Evolutionary conservation across 1,284 basidiomycete species (phyloP), one percentile per base, ranked within the genome.

Genomic region (Fomitopsis palustris): DNA sequence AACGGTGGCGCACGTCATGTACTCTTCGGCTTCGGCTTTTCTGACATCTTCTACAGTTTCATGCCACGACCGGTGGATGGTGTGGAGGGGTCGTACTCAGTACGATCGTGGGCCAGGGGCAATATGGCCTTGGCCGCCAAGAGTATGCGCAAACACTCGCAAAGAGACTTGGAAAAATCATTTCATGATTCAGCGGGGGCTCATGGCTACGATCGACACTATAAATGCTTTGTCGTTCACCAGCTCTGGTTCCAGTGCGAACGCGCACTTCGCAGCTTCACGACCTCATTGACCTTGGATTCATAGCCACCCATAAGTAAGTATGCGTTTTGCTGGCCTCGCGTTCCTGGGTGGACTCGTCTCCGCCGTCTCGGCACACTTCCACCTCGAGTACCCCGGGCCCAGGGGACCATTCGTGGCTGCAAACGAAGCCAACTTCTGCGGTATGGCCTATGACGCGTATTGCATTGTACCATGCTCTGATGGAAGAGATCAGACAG

Each of bases 381-480:
- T 90, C 75, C 83, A 86, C 59, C 76, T 91, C 43, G 80, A 83
- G 68, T 91, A 80, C 70, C 89, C 89, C 41, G 64, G 75, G 4
- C 81, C 86, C 7, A 78, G 88, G 53, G 88, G 88, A 9, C 63
- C 60, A 0, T 88, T 89, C 65, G 76, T 75, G 59, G 81, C 84
- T 61, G 77, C 83, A 58, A 67, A 79, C 19, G 88, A 91, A 70
- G 73, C 77, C 17, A 75, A 64, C 1, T 85, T 86, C 67, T 85
- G 85, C 67, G 81, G 81, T 82, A 64, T 8, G 78, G n/a, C n/a
- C n/a, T n/a, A 69, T 17, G 31, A 16, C 39, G 2, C 7, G 16
- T n/a, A 19, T 53, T 10, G 39, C 53, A 53, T 19, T 29, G n/a
- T 45, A 23, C 12, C 3, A 2, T 37, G 12, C 29, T 25, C 31